Conservation (phyloP, 495 filamentous ascomycete genomes). For the Thozetella sp. region DNA sequence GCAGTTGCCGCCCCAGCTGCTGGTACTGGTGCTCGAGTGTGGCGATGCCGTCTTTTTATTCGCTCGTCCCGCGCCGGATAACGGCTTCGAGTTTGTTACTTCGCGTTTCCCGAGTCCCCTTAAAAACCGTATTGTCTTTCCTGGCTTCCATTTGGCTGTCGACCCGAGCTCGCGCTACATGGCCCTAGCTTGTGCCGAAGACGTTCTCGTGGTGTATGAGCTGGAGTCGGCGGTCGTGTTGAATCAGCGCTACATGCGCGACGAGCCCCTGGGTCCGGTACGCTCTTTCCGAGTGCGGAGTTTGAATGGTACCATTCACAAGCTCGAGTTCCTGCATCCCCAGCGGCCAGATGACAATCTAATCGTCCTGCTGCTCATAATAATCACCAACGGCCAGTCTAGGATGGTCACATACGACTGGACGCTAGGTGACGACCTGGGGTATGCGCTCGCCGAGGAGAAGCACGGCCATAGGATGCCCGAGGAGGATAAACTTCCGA, state of each 20-base stretch:
- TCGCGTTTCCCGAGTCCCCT: constrained; percentile 56
- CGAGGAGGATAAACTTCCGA: constrained; percentile 60
- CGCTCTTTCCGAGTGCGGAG: constrained; percentile 54
- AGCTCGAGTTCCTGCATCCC: constrained; percentile 87
- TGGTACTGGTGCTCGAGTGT: constrained; percentile 71
- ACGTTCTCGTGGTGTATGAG: constrained; percentile 58
- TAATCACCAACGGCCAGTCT: constrained; percentile 60
- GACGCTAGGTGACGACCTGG: constrained; percentile 49
- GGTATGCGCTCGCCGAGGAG: constrained; percentile 34
- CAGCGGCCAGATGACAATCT: constrained; percentile 62
- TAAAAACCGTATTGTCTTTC: constrained; percentile 41
- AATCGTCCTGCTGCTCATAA: constrained; percentile 75
- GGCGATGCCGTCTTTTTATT: constrained; percentile 75
- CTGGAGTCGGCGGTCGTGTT: constrained; percentile 54
- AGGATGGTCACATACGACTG: constrained; percentile 76
- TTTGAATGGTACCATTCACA: constrained; percentile 74
- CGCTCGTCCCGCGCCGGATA: constrained; percentile 41
- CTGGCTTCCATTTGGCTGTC: constrained; percentile 79
- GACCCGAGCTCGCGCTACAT: constrained; percentile 67
- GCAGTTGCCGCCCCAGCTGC: constrained; percentile 70
- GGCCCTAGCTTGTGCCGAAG: constrained; percentile 41
- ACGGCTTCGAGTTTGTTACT: constrained; percentile 59
- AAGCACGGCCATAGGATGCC: constrained; percentile 54
- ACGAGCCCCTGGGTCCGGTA: constrained; percentile 39
- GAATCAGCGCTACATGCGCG: constrained; percentile 31